A percentile compares a stretch with the other conserved stretches of the same genome.
Conservation (phyloP, 805 yeast genomes). For the Cyberlindnera euphorbiiphila region DNA sequence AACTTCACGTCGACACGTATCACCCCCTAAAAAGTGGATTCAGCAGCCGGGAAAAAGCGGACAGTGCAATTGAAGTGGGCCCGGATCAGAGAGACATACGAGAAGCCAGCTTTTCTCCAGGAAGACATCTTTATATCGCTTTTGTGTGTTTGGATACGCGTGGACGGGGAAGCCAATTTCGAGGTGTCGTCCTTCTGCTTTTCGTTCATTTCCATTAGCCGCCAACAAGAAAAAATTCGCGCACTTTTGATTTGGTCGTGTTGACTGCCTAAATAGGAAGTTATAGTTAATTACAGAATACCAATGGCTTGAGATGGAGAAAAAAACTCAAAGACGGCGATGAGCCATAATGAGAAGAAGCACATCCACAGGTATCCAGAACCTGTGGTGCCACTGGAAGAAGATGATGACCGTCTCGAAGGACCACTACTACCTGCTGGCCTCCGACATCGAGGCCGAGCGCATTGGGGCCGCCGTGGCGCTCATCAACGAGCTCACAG, state of each 20-base stretch:
- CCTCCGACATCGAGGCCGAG: conserved; percentile 71
- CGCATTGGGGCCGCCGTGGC: conserved; percentile 68
- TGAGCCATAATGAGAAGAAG: no score
- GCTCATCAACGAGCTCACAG: conserved; percentile 56
- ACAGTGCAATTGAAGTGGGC: not conserved
- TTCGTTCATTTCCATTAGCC: conserved; percentile 5
- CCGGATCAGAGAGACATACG: conserved; percentile 36
- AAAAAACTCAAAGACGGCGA: conserved; percentile 4
- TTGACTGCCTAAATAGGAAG: conserved; percentile 21
- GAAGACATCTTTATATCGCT: conserved; percentile 39
- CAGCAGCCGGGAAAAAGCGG: not conserved
- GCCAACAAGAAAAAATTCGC: no score
- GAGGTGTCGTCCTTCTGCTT: conserved; percentile 2
- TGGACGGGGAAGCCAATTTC: not conserved
- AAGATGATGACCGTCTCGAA: conserved; percentile 49
- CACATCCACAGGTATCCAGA: no score
- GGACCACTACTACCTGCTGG: conserved; percentile 74
- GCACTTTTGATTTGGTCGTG: conserved; percentile 15
- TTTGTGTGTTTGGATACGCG: not conserved
- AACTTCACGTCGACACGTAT: no score
- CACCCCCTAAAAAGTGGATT: no score
- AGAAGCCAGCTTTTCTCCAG: conserved; percentile 66
- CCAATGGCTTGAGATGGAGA: no score
- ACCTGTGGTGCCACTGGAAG: no score
- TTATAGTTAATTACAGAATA: not conserved